phyloP scores from a whole-genome alignment of 2,329 filamentous ascomycete species.

The Colletotrichum sp. region DNA sequence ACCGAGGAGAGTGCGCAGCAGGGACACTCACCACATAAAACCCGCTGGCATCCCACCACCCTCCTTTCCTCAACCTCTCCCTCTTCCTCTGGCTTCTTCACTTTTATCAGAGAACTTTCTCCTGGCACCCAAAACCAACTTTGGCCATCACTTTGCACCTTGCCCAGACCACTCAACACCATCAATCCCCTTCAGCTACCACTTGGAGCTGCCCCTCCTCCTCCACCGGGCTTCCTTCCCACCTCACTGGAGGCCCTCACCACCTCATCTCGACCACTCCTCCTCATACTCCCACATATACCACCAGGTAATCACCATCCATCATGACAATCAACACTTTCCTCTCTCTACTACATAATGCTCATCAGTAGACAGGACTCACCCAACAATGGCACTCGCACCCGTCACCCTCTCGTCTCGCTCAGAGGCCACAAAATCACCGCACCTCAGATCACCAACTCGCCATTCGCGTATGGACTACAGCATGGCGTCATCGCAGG shows the following conservation, averaged over 20 bases:
- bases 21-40: conserved; percentile 23
- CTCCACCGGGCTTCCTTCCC: background rate
- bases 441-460: background rate
- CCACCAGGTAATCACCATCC: background rate
- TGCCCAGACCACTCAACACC: background rate
- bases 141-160: conserved; percentile 2
- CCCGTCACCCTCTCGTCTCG: background rate
- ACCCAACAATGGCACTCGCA: background rate
- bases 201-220: background rate
- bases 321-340: background rate
- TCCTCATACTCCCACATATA: background rate
- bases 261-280: background rate
- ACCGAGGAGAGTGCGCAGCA: background rate
- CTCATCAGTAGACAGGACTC: background rate
- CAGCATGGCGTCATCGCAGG: background rate
- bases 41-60: conserved; percentile 17
- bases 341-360: background rate
- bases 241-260: background rate
- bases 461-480: background rate
- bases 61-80: conserved; percentile 7
- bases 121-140: background rate
- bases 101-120: background rate
- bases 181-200: background rate
- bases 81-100: background rate
- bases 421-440: background rate